Conservation (phyloP, 495 filamentous ascomycete species). For the Astrothelium macrocarpum region DNA sequence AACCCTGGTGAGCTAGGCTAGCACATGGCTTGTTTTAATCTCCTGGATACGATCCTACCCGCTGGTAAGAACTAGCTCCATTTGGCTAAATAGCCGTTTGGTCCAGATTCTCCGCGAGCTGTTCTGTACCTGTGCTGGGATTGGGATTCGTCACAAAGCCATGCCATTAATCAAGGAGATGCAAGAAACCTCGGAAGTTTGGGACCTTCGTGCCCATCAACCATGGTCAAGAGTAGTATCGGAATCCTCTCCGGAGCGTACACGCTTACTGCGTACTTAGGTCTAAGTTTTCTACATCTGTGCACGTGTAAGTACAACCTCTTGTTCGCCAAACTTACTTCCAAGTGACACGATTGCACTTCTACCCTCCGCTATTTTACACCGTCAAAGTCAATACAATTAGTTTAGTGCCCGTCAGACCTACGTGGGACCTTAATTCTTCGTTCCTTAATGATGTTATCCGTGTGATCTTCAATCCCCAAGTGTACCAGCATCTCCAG, state of each 20-base stretch:
- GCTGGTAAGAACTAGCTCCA: not conserved
- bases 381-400: not conserved
- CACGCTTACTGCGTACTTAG: not conserved
- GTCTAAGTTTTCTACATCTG: not conserved
- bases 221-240: not conserved
- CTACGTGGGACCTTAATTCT: not conserved
- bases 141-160: not conserved
- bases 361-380: not conserved
- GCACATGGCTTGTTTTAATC: not conserved
- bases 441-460: not conserved
- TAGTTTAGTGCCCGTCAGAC: not conserved
- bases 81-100: not conserved
- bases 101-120: not conserved
- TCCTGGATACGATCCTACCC: not conserved
- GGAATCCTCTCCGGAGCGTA: not conserved
- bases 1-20: not conserved
- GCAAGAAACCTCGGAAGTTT: conserved; percentile 3
- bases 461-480: not conserved
- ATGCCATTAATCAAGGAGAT: not conserved
- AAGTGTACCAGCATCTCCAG: not conserved
- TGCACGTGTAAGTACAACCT: not conserved
- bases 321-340: not conserved
- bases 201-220: not conserved
- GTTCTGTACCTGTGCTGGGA: not conserved
- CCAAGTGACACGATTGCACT: not conserved